Evolutionary conservation across 371 early-diverging fungal genomes (phyloP).

Genomic region (Sporodiniella umbellata): DNA sequence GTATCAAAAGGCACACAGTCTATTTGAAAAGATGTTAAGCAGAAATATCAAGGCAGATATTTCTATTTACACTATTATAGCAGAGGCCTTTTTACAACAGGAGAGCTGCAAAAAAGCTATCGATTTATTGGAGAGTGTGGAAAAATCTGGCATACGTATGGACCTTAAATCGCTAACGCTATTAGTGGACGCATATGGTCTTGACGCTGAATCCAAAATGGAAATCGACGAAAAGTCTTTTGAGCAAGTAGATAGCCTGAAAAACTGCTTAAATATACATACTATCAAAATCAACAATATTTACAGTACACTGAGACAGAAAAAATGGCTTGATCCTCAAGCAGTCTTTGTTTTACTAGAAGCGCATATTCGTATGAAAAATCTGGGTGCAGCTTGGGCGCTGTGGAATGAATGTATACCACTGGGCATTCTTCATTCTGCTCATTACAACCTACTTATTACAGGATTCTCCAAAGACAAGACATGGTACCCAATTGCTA

Average conservation of each 20-base stretch:
- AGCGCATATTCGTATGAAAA: slow-evolving; percentile 18
- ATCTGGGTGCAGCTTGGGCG: slow-evolving; percentile 30
- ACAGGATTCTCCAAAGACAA: slow-evolving; percentile 15
- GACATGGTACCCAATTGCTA: slow-evolving; percentile 28
- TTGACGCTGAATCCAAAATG: slow-evolving; percentile 7
- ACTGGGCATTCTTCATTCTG: not conserved
- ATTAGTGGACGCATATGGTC: slow-evolving; percentile 34
- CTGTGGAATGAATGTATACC: slow-evolving; percentile 24
- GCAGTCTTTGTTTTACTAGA: slow-evolving; percentile 25
- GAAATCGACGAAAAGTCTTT: not conserved
- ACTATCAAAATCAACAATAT: slow-evolving; percentile 7
- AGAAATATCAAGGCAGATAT: slow-evolving; percentile 27
- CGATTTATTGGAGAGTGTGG: slow-evolving; percentile 17
- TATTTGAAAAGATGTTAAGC: slow-evolving; percentile 35
- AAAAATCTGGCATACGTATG: slow-evolving; percentile 10
- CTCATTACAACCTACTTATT: slow-evolving; percentile 34
- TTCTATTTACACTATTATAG: slow-evolving; percentile 35
- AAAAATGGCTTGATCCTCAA: slow-evolving; percentile 19
- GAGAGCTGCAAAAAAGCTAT: slow-evolving; percentile 24
- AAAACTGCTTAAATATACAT: not conserved
- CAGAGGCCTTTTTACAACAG: slow-evolving; percentile 26
- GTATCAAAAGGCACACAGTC: slow-evolving; percentile 29
- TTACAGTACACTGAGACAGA: slow-evolving; percentile 5
- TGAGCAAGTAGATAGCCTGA: not conserved
- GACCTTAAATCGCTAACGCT: slow-evolving; percentile 29